phyloP scores from a whole-genome alignment of 768 basidiomycete species.

The Lenzites betulinus region DNA sequence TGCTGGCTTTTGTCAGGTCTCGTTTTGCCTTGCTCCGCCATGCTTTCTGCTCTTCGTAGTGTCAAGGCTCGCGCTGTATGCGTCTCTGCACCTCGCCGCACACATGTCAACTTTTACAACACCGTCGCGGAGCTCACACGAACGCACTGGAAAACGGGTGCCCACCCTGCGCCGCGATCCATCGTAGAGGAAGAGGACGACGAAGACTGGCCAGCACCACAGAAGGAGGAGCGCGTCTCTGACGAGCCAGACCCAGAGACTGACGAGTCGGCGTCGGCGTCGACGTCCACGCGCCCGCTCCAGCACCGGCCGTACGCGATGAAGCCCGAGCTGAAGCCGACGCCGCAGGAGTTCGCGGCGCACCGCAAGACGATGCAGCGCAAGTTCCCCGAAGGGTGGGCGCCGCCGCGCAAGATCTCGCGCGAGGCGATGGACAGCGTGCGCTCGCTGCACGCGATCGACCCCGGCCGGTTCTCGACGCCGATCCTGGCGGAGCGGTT shows the following conservation, averaged over 20 bases:
- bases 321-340: constrained; percentile 22
- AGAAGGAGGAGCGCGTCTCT: constrained; percentile 1
- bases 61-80: background rate
- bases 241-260: background rate
- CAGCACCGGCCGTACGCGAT: constrained; percentile 7
- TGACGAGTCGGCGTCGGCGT: constrained; percentile 1
- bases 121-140: constrained; percentile 27
- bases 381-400: constrained; percentile 46
- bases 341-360: constrained; percentile 28
- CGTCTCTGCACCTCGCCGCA: constrained; percentile 1
- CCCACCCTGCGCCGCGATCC: constrained; percentile 26
- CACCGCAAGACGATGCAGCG: constrained; percentile 37
- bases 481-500: constrained; percentile 48
- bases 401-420: constrained; percentile 53
- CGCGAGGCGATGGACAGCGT: constrained; percentile 55
- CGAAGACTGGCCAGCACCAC: constrained; percentile 13
- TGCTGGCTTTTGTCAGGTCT: background rate
- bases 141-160: constrained; percentile 26
- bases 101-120: constrained; percentile 27
- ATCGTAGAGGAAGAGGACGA: constrained; percentile 15
- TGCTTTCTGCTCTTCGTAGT: constrained; percentile 6
- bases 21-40: background rate
- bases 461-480: constrained; percentile 46
- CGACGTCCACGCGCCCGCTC: constrained; percentile 3
- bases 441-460: constrained; percentile 42